These are phyloP conservation scores for Annulohypoxylon stygium DNA, from an alignment of 495 filamentous ascomycete species.

Conservation along the genomic window DNA sequence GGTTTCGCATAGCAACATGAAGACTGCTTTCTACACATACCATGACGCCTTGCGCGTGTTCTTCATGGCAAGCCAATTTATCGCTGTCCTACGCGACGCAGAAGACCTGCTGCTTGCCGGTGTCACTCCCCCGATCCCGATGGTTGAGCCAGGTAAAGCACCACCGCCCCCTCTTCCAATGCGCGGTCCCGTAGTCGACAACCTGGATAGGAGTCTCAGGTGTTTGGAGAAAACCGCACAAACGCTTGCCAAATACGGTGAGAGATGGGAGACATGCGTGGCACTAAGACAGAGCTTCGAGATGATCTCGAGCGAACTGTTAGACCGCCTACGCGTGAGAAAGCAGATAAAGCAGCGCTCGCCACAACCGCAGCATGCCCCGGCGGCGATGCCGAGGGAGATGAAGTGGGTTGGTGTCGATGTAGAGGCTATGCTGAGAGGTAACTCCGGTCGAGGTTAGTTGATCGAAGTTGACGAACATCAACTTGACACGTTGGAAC, in stretches of 20 bases:
- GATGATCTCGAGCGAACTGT: constrained; percentile 52
- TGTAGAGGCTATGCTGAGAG: constrained; percentile 53
- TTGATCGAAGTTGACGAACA: constrained; percentile 27
- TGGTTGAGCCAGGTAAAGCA: constrained; percentile 51
- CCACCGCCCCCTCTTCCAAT: constrained; percentile 55
- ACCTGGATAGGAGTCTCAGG: constrained; percentile 60
- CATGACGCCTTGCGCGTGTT: constrained; percentile 79
- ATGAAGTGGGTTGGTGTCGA: constrained; percentile 58
- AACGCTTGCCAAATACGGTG: constrained; percentile 62
- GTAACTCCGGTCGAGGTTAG: constrained; percentile 19
- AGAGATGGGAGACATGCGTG: constrained; percentile 63
- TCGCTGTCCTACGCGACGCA: constrained; percentile 72
- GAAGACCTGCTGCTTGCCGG: constrained; percentile 63
- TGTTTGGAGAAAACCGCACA: constrained; percentile 59
- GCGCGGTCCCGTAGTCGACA: constrained; percentile 51
- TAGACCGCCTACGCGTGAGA: constrained; percentile 51
- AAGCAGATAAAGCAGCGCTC: constrained; percentile 49
- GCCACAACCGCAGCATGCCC: constrained; percentile 39
- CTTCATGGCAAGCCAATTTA: constrained; percentile 77
- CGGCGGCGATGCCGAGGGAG: constrained; percentile 48
- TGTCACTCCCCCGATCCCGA: constrained; percentile 47
- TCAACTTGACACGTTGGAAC: constrained; percentile 16
- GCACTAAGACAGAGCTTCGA: constrained; percentile 61
- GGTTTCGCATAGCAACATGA: constrained; percentile 63
- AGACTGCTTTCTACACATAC: constrained; percentile 74